Percentiles rank a stretch among this genome's conserved stretches.
phyloP scores from a whole-genome alignment of 805 yeast genomes.

The Candida stauntonica region DNA sequence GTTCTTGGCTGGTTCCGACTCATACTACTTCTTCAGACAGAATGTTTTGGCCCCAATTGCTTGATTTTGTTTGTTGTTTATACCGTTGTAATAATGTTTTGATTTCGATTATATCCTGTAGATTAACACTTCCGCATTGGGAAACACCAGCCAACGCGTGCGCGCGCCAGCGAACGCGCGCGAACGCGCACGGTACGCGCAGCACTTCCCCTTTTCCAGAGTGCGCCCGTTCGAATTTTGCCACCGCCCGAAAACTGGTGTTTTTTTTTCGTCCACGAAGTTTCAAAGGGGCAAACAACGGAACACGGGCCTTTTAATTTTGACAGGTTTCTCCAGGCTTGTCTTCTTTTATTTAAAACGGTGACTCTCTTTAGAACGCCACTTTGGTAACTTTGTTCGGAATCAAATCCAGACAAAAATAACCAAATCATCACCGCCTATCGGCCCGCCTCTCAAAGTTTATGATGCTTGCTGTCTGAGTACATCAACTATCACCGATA shows the following conservation, averaged over 20 bases:
- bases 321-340: neutral
- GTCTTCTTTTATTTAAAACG: too few relatives aligned
- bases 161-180: neutral
- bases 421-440: too few relatives aligned
- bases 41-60: conserved; percentile 40
- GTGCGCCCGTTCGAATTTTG: conserved; percentile 12
- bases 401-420: too few relatives aligned
- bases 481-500: too few relatives aligned
- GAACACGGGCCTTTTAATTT: too few relatives aligned
- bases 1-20: conserved; percentile 24
- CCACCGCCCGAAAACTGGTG: conserved; percentile 6
- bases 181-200: too few relatives aligned
- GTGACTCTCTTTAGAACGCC: too few relatives aligned
- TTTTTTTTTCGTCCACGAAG: neutral
- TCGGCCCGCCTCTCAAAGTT: too few relatives aligned
- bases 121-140: neutral
- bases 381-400: too few relatives aligned
- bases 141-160: neutral
- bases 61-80: neutral
- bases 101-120: neutral
- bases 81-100: neutral
- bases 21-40: conserved; percentile 34
- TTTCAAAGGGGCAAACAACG: neutral
- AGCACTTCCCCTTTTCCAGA: too few relatives aligned
- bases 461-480: too few relatives aligned